Base-by-base conservation (phyloP, 306 rosid species). In the Vicia villosa region DNA sequence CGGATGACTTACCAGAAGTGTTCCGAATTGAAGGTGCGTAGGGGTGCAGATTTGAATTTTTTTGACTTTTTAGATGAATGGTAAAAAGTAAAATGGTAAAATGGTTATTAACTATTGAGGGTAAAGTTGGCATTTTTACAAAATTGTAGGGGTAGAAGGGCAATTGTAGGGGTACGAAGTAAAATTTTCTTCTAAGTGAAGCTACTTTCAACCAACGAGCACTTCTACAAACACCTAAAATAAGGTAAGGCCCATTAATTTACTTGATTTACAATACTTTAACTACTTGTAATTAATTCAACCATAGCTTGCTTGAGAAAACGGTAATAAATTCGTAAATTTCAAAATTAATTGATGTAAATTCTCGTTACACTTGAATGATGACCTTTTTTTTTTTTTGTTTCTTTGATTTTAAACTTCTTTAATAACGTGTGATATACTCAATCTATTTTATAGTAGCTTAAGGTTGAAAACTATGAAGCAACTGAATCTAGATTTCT, bases 111-210 rank as follows among this genome's bases (percentile, higher is more conserved):
- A n/a, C n/a, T n/a, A n/a, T n/a, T n/a, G n/a, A n/a, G n/a, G n/a
- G n/a, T n/a, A n/a, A n/a, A n/a, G n/a, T n/a, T n/a, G n/a, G n/a
- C n/a, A n/a, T n/a, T n/a, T n/a, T n/a, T n/a, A n/a, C n/a, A n/a
- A n/a, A n/a, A n/a, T n/a, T n/a, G n/a, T n/a, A n/a, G n/a, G n/a
- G n/a, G n/a, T n/a, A n/a, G n/a, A n/a, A n/a, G n/a, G n/a, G n/a
- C n/a, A n/a, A n/a, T n/a, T n/a, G n/a, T n/a, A n/a, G n/a, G n/a
- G n/a, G n/a, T n/a, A n/a, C n/a, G n/a, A n/a, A n/a, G n/a, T n/a
- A n/a, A n/a, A n/a, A n/a, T n/a, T n/a, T n/a, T n/a, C 92, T 87
- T 87, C 73, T 37, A 76, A 77, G 86, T 24, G 47, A 87, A 85
- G 86, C 74, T 76, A 79, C 60, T 26, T 24, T 63, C 74, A 21